Evolutionary conservation across 2,329 filamentous ascomycete species (phyloP).

Genomic region (Trichoderma afroharzianum): DNA sequence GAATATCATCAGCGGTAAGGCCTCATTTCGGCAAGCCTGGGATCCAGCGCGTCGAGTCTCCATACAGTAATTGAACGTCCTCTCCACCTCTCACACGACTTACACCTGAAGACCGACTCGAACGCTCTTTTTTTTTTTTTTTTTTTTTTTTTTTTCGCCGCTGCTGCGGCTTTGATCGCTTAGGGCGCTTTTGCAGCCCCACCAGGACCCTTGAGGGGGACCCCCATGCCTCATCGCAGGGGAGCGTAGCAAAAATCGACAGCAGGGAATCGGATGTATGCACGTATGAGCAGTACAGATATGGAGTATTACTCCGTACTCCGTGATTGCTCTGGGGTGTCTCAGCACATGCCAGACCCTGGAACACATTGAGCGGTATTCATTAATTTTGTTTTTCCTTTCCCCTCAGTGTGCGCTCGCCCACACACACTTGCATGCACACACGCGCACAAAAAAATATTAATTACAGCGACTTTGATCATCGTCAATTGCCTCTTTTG

Average conservation of each 20-base stretch:
- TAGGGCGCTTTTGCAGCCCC: conserved; percentile 13
- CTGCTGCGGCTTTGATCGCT: conserved; percentile 9
- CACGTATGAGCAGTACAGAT: neutral
- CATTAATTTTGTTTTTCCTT: neutral
- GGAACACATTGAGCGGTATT: neutral
- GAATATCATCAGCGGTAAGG: neutral
- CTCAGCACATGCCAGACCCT: neutral
- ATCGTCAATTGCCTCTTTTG: neutral
- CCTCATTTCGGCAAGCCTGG: conserved; percentile 9
- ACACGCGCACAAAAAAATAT: neutral
- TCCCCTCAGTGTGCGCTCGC: neutral
- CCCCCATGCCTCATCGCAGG: neutral
- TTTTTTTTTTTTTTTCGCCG: too few species aligned
- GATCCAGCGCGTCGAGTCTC: neutral
- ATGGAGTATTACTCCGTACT: conserved; percentile 10
- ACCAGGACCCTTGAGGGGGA: neutral
- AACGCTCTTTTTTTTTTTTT: neutral
- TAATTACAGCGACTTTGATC: neutral
- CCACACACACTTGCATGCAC: neutral
- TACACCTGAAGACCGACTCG: conserved; percentile 1
- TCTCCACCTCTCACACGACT: neutral
- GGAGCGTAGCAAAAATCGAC: neutral
- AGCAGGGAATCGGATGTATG: neutral
- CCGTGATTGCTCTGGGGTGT: neutral
- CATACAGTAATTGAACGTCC: neutral